These are phyloP conservation scores for Quercus bicolor DNA, from an alignment of 306 rosid genomes.

Conservation along the genomic window DNA sequence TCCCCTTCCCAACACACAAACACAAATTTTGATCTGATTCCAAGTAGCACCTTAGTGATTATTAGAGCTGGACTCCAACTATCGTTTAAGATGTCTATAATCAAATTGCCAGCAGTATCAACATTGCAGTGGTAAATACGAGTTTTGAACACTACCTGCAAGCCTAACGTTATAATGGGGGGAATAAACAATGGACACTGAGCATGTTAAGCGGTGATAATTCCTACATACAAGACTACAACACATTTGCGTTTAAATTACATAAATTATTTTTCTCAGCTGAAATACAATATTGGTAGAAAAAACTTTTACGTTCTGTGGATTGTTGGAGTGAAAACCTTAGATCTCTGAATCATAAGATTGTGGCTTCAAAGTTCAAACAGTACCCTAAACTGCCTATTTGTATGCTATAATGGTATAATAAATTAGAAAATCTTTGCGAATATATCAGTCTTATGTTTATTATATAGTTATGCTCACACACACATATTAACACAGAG, in stretches of 20 bases:
- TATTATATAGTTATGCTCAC: neutral
- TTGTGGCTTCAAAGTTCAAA: neutral
- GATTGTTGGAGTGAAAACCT: neutral
- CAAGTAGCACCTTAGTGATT: slow-evolving; percentile 68
- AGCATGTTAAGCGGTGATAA: neutral
- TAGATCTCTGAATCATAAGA: neutral
- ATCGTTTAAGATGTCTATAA: slow-evolving; percentile 71
- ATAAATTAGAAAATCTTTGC: neutral
- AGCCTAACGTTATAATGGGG: slow-evolving; percentile 3
- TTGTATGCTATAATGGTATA: neutral
- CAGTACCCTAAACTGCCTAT: neutral
- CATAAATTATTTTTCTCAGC: neutral
- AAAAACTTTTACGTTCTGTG: neutral
- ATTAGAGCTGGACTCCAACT: slow-evolving; percentile 95
- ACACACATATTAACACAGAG: neutral
- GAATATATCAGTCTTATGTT: neutral
- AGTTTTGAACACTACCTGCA: slow-evolving; percentile 80
- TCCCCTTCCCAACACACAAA: neutral
- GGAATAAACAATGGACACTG: too few relatives aligned
- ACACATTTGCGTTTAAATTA: neutral
- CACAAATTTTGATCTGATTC: slow-evolving; percentile 35
- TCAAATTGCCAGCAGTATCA: slow-evolving; percentile 53
- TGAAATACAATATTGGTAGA: neutral
- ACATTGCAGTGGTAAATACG: slow-evolving; percentile 90
- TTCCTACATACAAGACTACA: neutral